Percentiles rank a stretch among this genome's conserved stretches.
These are phyloP conservation scores for Tricholoma sp. DNA, from an alignment of 768 basidiomycete genomes.

Conservation along the genomic window DNA sequence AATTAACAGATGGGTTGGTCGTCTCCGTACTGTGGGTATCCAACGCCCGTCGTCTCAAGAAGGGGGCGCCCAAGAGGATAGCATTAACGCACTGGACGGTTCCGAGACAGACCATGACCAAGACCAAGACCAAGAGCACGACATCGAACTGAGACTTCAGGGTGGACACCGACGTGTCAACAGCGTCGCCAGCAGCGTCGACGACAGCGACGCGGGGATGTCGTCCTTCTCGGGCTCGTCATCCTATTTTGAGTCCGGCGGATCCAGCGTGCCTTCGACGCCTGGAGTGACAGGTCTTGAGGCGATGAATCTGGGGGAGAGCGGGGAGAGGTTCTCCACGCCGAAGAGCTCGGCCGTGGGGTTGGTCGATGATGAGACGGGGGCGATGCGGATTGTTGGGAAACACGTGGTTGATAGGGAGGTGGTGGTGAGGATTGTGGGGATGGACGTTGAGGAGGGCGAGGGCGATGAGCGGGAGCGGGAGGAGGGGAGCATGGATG, in stretches of 20 bases:
- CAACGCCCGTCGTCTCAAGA: slow-evolving; percentile 20
- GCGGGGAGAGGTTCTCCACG: slow-evolving; percentile 17
- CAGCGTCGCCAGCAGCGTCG: slow-evolving; percentile 11
- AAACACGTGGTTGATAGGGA: not conserved
- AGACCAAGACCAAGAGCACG: not conserved
- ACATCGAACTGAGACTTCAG: slow-evolving; percentile 6
- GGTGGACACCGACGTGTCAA: slow-evolving; percentile 9
- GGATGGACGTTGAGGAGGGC: slow-evolving; percentile 13
- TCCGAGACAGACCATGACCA: slow-evolving; percentile 1
- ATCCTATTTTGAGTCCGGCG: slow-evolving; percentile 15
- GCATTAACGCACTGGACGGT: not conserved
- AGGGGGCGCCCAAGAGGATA: not conserved
- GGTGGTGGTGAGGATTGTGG: slow-evolving; percentile 7
- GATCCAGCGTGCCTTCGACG: slow-evolving; percentile 30
- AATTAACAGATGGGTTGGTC: slow-evolving; percentile 69
- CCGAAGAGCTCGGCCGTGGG: slow-evolving; percentile 17
- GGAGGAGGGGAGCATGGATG: slow-evolving; percentile 22
- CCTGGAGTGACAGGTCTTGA: slow-evolving; percentile 27
- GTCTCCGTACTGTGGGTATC: slow-evolving; percentile 71
- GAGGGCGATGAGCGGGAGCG: slow-evolving; percentile 9
- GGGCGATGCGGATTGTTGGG: not conserved
- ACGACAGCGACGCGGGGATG: slow-evolving; percentile 17
- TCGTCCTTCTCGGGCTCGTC: slow-evolving; percentile 24
- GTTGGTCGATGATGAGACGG: slow-evolving; percentile 17
- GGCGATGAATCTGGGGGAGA: slow-evolving; percentile 11